These are phyloP conservation scores for Hygrophorus pudorinus DNA, from an alignment of 768 basidiomycete genomes.

Conservation along the genomic window DNA sequence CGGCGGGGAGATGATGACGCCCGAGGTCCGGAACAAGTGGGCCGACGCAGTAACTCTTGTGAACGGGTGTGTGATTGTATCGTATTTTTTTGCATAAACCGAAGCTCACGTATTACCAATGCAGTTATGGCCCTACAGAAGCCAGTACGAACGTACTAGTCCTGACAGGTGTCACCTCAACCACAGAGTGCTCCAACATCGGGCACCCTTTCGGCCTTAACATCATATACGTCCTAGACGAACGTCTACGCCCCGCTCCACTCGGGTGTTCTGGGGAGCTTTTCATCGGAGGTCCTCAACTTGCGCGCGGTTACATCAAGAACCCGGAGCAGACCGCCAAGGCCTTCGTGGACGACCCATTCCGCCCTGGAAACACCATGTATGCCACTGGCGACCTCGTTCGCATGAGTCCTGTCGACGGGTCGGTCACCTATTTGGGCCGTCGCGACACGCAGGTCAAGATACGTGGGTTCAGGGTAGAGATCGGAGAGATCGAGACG, in stretches of 20 bases:
- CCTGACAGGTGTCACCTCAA: background rate
- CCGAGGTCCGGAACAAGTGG: background rate
- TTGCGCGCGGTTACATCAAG: conserved; percentile 1
- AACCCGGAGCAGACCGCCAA: conserved; percentile 2
- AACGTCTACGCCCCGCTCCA: conserved; percentile 1
- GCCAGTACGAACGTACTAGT: background rate
- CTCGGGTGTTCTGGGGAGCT: background rate
- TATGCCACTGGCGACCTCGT: background rate
- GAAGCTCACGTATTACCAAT: background rate
- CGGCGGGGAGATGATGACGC: background rate
- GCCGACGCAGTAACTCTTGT: background rate
- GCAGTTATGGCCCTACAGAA: conserved; percentile 2
- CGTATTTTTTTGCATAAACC: background rate
- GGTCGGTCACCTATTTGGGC: background rate
- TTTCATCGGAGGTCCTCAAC: conserved; percentile 1
- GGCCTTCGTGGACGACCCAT: background rate
- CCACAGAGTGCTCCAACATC: background rate
- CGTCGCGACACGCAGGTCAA: conserved; percentile 2
- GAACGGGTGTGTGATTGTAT: background rate
- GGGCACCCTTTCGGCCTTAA: conserved; percentile 1
- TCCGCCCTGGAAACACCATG: background rate
- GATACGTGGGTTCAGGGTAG: conserved; percentile 1
- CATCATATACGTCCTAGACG: conserved; percentile 1
- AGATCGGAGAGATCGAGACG: background rate
- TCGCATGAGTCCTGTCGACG: conserved; percentile 1